Evolutionary conservation across 139 green algal species (phyloP).

Genomic region (Chlamydomonas urium): DNA sequence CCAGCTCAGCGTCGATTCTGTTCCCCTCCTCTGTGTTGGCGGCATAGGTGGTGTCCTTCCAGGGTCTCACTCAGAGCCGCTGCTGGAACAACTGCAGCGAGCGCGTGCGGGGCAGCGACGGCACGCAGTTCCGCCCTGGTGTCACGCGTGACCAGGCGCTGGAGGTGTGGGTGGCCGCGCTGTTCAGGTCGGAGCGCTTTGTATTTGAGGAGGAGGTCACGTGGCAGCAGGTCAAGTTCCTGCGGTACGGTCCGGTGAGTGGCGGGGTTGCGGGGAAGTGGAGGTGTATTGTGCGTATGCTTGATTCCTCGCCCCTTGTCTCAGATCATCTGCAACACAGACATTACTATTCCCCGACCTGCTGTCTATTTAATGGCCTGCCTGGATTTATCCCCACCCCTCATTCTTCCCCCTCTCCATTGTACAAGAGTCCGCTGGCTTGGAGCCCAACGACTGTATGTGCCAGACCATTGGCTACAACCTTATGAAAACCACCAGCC

Average conservation of each 20-base stretch:
- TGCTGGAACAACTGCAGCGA: conserved; percentile 25
- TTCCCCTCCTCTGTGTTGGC: not conserved
- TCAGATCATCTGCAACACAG: too few relatives aligned
- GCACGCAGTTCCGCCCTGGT: conserved; percentile 28
- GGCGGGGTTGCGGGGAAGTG: too few relatives aligned
- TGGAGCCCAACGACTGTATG: too few relatives aligned
- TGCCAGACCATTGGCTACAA: too few relatives aligned
- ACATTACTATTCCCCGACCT: too few relatives aligned
- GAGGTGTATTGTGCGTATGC: too few relatives aligned
- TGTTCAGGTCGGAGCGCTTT: conserved; percentile 18
- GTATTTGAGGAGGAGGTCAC: not conserved
- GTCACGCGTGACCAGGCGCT: not conserved
- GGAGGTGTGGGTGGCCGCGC: conserved; percentile 23
- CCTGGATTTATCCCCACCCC: too few relatives aligned
- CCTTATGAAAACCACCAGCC: too few relatives aligned
- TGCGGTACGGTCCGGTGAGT: conserved; percentile 11
- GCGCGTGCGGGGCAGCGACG: conserved; percentile 28
- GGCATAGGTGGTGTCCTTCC: conserved; percentile 1
- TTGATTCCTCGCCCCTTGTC: too few relatives aligned
- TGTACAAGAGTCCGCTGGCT: too few relatives aligned
- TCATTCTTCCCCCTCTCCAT: too few relatives aligned
- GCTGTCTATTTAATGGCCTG: too few relatives aligned
- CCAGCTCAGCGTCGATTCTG: not conserved
- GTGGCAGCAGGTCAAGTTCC: conserved; percentile 1
- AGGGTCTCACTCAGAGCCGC: not conserved